Percentiles rank a stretch among this genome's conserved stretches.
phyloP scores from a whole-genome alignment of 176 grass and related monocot genomes.

The Cymbopogon citratus region DNA sequence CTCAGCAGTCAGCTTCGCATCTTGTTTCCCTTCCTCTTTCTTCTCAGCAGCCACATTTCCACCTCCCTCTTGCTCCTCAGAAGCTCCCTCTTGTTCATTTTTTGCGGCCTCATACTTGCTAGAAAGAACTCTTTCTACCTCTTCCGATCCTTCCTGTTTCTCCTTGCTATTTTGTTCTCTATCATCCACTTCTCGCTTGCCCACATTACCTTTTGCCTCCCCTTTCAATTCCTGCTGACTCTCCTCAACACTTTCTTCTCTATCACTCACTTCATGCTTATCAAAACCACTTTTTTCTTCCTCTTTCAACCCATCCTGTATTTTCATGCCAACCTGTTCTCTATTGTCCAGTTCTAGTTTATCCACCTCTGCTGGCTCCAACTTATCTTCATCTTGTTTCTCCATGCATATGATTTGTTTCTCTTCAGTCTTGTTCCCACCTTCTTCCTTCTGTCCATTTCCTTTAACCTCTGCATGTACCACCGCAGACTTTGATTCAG shows the following conservation, averaged over 20 bases:
- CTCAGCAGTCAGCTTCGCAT: too few species aligned
- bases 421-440: slow-evolving; percentile 1
- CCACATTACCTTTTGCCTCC: neutral
- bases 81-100: neutral
- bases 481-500: neutral
- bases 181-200: neutral
- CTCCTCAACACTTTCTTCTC: neutral
- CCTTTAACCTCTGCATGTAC: neutral
- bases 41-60: too few species aligned
- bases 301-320: slow-evolving; percentile 8
- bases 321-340: neutral
- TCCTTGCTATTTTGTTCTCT: neutral
- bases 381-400: neutral
- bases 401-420: neutral
- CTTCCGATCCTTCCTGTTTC: slow-evolving; percentile 11
- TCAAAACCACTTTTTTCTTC: neutral
- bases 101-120: neutral
- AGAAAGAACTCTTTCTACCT: neutral
- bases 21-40: too few species aligned
- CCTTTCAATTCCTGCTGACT: slow-evolving; percentile 12
- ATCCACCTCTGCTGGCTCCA: neutral
- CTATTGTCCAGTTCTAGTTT: neutral
- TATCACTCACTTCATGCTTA: neutral
- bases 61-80: slow-evolving; percentile 24
- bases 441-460: slow-evolving; percentile 7